A percentile compares a stretch with the other conserved stretches of the same genome.
Evolutionary conservation across 192 early-diverging fungal genomes (phyloP).

Genomic region (Linnemannia zychae): DNA sequence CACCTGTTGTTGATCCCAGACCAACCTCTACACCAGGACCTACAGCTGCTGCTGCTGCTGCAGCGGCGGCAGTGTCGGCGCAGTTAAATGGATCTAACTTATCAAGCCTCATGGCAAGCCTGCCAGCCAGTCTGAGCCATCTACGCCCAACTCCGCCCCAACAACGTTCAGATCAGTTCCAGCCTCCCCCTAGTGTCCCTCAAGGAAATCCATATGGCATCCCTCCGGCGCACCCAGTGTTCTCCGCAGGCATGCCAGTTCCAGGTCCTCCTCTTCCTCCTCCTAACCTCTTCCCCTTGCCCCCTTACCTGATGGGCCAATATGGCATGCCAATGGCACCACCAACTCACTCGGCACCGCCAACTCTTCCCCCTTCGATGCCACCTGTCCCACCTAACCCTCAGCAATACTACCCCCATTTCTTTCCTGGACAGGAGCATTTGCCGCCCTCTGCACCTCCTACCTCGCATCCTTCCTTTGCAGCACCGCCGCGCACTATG

Average conservation of each 20-base stretch:
- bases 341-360: slow-evolving; percentile 6
- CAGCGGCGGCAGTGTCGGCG: slow-evolving; percentile 30
- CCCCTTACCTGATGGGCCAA: slow-evolving; percentile 22
- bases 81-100: slow-evolving; percentile 23
- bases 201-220: neutral
- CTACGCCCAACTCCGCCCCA: slow-evolving; percentile 21
- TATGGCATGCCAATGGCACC: slow-evolving; percentile 10
- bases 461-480: neutral
- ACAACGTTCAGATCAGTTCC: slow-evolving; percentile 5
- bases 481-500: neutral
- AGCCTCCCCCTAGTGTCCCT: neutral
- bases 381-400: slow-evolving; percentile 30
- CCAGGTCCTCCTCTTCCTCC: slow-evolving; percentile 18
- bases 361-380: neutral
- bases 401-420: neutral
- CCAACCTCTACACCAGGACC: neutral
- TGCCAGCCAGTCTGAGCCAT: slow-evolving; percentile 32
- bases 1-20: neutral
- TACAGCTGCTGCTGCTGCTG: slow-evolving; percentile 15
- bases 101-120: slow-evolving; percentile 23
- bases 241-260: slow-evolving; percentile 4
- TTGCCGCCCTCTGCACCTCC: neutral
- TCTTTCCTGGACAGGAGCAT: neutral
- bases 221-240: neutral
- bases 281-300: slow-evolving; percentile 23